Conservation (phyloP, 306 rosid genomes). For the Myrica gale region DNA sequence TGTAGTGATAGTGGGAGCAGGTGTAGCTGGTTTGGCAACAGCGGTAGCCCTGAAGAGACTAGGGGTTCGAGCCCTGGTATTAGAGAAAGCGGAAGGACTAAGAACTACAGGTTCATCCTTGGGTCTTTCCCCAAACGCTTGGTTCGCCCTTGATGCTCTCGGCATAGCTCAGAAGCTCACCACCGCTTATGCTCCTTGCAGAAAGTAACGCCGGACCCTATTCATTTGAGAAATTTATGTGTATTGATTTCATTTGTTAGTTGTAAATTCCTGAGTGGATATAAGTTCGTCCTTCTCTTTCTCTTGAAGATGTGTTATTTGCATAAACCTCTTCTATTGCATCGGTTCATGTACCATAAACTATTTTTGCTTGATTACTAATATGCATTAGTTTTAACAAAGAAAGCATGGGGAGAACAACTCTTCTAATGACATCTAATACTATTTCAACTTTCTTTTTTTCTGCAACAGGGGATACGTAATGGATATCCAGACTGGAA, state of each 20-base stretch:
- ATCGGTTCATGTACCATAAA: no score
- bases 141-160: slow-evolving; percentile 23
- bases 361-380: no score
- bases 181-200: slow-evolving; percentile 5
- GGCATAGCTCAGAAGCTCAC: slow-evolving; percentile 13
- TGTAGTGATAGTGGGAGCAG: slow-evolving; percentile 18
- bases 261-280: no score
- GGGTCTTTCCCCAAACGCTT: slow-evolving; percentile 15
- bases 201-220: background rate
- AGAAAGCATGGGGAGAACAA: no score
- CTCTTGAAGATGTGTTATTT: no score
- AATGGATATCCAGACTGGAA: slow-evolving; percentile 11
- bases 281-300: no score
- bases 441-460: no score
- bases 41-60: slow-evolving; percentile 24
- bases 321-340: no score
- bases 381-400: no score
- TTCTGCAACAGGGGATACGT: background rate
- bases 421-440: no score
- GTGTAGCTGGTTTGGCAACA: slow-evolving; percentile 26
- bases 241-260: no score
- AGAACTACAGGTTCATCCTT: slow-evolving; percentile 4
- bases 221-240: no score
- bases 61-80: slow-evolving; percentile 17
- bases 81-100: slow-evolving; percentile 14